These are phyloP conservation scores for Furcasterigmium furcatum DNA, from an alignment of 2,329 filamentous ascomycete genomes.

Conservation along the genomic window DNA sequence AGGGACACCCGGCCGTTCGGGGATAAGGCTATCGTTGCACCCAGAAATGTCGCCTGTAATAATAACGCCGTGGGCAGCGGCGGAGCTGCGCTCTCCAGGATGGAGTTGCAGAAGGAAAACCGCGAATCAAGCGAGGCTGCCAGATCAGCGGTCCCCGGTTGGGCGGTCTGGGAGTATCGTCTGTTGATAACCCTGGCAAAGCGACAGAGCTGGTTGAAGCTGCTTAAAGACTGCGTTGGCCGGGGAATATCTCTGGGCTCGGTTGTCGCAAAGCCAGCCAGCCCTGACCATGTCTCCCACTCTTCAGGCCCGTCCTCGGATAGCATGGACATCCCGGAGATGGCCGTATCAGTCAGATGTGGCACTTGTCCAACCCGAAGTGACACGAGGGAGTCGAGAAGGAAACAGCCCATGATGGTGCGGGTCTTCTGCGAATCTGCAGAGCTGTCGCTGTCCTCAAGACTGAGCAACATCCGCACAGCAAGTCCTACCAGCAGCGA, in stretches of 20 bases:
- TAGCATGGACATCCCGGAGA: conserved; percentile 40
- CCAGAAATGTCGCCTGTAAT: conserved; percentile 32
- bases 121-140: conserved; percentile 26
- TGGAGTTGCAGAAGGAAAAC: conserved; percentile 34
- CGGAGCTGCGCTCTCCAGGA: conserved; percentile 29
- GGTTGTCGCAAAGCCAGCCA: conserved; percentile 29
- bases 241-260: conserved; percentile 10
- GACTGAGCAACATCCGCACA: conserved; percentile 28
- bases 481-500: conserved; percentile 65
- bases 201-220: conserved; percentile 37
- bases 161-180: conserved; percentile 12
- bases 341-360: conserved; percentile 46
- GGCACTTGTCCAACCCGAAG: conserved; percentile 45
- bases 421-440: neutral
- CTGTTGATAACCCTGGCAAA: conserved; percentile 31
- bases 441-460: neutral
- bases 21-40: conserved; percentile 27
- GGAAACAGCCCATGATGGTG: conserved; percentile 52
- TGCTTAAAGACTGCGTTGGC: conserved; percentile 31
- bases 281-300: conserved; percentile 69
- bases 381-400: conserved; percentile 58
- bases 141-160: conserved; percentile 21
- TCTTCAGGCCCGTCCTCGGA: conserved; percentile 68
- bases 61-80: conserved; percentile 29
- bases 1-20: conserved; percentile 28